phyloP scores from a whole-genome alignment of 129 eudicot genomes.

The Scalesia atractyloides region DNA sequence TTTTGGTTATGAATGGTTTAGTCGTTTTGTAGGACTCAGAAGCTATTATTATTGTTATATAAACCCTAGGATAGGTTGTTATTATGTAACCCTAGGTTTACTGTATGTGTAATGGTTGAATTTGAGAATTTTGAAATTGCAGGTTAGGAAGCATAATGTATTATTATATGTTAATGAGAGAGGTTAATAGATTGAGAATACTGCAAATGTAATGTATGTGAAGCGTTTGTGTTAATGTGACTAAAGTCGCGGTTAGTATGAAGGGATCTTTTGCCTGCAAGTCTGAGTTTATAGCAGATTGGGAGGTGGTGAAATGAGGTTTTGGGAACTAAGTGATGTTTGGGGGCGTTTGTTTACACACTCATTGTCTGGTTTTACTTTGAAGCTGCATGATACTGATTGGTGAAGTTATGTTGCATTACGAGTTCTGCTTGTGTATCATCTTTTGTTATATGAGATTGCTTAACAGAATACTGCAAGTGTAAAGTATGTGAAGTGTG shows the following conservation, averaged over 20 bases:
- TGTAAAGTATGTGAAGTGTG: background rate
- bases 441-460: background rate
- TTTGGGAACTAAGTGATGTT: background rate
- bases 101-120: background rate
- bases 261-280: background rate
- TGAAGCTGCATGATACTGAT: background rate
- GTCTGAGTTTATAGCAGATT: background rate
- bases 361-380: background rate
- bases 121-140: background rate
- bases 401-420: background rate
- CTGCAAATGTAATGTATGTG: background rate
- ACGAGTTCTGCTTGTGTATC: background rate
- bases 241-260: background rate
- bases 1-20: conserved; percentile 7
- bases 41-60: no score
- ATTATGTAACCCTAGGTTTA: background rate
- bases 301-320: background rate
- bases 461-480: background rate
- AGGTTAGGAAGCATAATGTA: background rate
- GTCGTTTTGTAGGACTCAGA: background rate
- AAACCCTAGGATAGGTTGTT: background rate
- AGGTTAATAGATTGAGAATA: background rate
- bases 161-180: background rate
- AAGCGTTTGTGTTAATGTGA: background rate
- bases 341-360: background rate